A percentile compares a stretch with the other conserved stretches of the same genome.
Conservation (phyloP, 257 asterid genomes). For the Nemophila menziesii region DNA sequence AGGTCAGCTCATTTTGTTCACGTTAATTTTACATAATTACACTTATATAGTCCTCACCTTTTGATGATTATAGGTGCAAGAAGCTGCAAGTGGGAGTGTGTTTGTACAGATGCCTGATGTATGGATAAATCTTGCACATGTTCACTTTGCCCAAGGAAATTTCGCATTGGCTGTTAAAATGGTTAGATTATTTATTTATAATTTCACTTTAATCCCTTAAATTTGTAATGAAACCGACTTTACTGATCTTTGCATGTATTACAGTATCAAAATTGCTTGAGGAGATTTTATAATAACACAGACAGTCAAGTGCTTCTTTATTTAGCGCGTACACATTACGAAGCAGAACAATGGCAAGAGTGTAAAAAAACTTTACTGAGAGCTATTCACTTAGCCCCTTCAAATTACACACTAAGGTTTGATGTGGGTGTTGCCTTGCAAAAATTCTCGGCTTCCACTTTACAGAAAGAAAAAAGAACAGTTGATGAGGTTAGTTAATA, state of each 20-base stretch:
- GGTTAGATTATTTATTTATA: slow-evolving; percentile 29
- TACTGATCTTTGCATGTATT: slow-evolving; percentile 10
- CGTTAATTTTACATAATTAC: slow-evolving; percentile 4
- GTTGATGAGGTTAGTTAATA: slow-evolving; percentile 70
- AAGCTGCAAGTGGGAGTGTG: slow-evolving; percentile 93
- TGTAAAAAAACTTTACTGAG: slow-evolving; percentile 84
- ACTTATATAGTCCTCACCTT: slow-evolving; percentile 6
- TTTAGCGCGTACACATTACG: slow-evolving; percentile 96
- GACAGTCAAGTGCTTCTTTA: slow-evolving; percentile 95
- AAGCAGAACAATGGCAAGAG: slow-evolving; percentile 99
- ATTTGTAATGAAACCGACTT: not conserved
- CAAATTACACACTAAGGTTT: slow-evolving; percentile 83
- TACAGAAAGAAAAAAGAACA: slow-evolving; percentile 83
- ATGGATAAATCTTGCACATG: slow-evolving; percentile 98
- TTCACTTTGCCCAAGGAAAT: slow-evolving; percentile 97
- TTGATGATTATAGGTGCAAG: slow-evolving; percentile 60
- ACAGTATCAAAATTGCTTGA: slow-evolving; percentile 95
- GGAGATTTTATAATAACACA: slow-evolving; percentile 74
- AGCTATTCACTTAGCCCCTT: slow-evolving; percentile 97
- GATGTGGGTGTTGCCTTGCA: slow-evolving; percentile 89
- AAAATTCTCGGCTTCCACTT: slow-evolving; percentile 94
- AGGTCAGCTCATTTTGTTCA: slow-evolving; percentile 36
- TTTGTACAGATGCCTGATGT: slow-evolving; percentile 94
- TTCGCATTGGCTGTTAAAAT: slow-evolving; percentile 90
- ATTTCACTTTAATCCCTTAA: slow-evolving; percentile 1